phyloP scores from a whole-genome alignment of 495 filamentous ascomycete genomes.

The Neurospora sp. region DNA sequence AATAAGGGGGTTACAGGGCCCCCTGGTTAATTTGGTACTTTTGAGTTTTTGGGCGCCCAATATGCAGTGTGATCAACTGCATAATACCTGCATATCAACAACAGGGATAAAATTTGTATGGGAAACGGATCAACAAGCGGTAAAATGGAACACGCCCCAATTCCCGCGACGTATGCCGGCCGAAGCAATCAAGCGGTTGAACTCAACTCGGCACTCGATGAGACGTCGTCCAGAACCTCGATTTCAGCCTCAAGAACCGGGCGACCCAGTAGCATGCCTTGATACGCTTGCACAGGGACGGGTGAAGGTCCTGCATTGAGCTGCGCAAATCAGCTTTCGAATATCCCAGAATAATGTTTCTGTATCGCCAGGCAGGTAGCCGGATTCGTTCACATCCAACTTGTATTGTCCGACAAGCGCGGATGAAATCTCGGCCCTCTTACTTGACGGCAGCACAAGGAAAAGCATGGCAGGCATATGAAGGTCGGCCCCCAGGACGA shows the following conservation, averaged over 20 bases:
- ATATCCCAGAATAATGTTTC: background rate
- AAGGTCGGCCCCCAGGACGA: background rate
- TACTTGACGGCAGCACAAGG: background rate
- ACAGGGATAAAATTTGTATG: no score
- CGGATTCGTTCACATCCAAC: background rate
- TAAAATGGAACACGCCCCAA: no score
- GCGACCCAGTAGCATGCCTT: background rate
- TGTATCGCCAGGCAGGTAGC: background rate
- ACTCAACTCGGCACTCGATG: background rate
- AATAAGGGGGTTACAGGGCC: no score
- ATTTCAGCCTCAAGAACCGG: background rate
- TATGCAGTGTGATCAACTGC: no score
- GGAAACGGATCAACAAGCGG: no score
- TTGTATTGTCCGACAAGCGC: background rate
- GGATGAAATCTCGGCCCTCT: background rate
- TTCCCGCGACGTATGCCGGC: background rate
- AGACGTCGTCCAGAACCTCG: background rate
- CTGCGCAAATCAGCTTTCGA: background rate
- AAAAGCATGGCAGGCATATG: background rate
- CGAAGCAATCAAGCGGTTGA: background rate
- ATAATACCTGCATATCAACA: no score
- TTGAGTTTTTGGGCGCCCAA: no score
- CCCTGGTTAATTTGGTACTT: no score
- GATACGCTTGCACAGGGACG: background rate
- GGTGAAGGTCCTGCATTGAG: background rate